A percentile compares a stretch with the other conserved stretches of the same genome.
Evolutionary conservation across 2,329 filamentous ascomycete genomes (phyloP).

Genomic region (Pleoardoris graminearum): DNA sequence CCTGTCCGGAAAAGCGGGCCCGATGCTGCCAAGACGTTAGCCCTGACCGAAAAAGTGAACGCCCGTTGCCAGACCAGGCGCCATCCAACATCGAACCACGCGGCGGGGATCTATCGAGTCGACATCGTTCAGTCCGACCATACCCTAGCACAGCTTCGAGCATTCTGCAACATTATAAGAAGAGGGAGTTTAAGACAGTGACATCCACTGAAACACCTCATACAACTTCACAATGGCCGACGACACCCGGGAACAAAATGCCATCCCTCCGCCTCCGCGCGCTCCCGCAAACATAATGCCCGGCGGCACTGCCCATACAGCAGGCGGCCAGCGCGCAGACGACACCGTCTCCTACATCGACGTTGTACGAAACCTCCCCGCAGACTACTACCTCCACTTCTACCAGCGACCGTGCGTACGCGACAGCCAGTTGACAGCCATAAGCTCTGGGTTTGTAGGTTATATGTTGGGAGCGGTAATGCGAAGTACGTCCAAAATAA

Average conservation of each 20-base stretch:
- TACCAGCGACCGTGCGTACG: constrained; percentile 83
- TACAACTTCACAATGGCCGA: constrained; percentile 49
- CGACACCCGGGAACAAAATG: constrained; percentile 46
- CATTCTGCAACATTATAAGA: too few relatives aligned
- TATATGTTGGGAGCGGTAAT: constrained; percentile 75
- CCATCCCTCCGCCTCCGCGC: constrained; percentile 22
- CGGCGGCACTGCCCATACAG: constrained; percentile 61
- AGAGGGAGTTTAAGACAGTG: too few relatives aligned
- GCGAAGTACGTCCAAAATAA: constrained; percentile 73
- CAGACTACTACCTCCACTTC: constrained; percentile 70
- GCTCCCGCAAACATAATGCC: constrained; percentile 50
- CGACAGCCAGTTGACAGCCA: constrained; percentile 80
- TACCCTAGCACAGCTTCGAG: not conserved
- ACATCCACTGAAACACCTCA: constrained; percentile 7
- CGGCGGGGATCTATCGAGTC: not conserved
- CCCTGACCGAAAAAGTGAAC: constrained; percentile 24
- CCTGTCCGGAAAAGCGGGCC: constrained; percentile 16
- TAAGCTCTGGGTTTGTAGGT: constrained; percentile 74
- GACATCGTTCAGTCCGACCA: not conserved
- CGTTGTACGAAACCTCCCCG: constrained; percentile 67
- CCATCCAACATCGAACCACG: constrained; percentile 10
- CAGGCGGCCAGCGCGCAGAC: constrained; percentile 56
- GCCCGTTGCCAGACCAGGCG: constrained; percentile 14
- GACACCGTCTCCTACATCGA: constrained; percentile 54
- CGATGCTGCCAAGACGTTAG: not conserved